These are phyloP conservation scores for Colletotrichum eremochloae DNA, from an alignment of 2,329 filamentous ascomycete genomes.

Conservation along the genomic window DNA sequence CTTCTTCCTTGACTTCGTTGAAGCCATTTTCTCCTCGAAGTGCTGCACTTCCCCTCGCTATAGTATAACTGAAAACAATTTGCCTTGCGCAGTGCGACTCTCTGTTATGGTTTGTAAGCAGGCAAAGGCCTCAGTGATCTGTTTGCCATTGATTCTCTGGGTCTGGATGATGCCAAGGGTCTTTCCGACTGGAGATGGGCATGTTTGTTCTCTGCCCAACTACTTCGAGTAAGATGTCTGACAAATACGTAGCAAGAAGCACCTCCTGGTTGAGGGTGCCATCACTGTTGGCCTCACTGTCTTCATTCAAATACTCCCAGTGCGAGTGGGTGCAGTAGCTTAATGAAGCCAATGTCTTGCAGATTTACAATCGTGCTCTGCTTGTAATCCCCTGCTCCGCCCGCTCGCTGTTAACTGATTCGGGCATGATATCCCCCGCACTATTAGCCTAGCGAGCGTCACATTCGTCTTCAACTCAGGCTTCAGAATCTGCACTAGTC, in stretches of 20 bases:
- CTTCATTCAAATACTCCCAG: constrained; percentile 41
- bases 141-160: constrained; percentile 53
- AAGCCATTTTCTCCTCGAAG: constrained; percentile 56
- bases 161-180: constrained; percentile 75
- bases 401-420: constrained; percentile 44
- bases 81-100: constrained; percentile 50
- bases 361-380: constrained; percentile 39
- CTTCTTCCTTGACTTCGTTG: constrained; percentile 41
- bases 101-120: constrained; percentile 50
- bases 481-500: constrained; percentile 62
- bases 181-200: constrained; percentile 72
- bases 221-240: not conserved
- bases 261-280: constrained; percentile 40
- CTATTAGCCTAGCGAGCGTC: constrained; percentile 73
- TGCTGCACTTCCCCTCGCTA: constrained; percentile 54
- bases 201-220: constrained; percentile 31
- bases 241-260: not conserved
- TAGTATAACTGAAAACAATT: constrained; percentile 58
- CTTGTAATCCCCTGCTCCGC: constrained; percentile 42
- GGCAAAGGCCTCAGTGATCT: constrained; percentile 52
- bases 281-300: constrained; percentile 40
- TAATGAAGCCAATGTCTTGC: not conserved
- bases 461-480: constrained; percentile 62
- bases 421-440: constrained; percentile 70
- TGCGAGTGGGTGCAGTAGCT: constrained; percentile 41